Base-by-base conservation (phyloP, 1,284 basidiomycete genomes). In the Leccinum fuscescens region DNA sequence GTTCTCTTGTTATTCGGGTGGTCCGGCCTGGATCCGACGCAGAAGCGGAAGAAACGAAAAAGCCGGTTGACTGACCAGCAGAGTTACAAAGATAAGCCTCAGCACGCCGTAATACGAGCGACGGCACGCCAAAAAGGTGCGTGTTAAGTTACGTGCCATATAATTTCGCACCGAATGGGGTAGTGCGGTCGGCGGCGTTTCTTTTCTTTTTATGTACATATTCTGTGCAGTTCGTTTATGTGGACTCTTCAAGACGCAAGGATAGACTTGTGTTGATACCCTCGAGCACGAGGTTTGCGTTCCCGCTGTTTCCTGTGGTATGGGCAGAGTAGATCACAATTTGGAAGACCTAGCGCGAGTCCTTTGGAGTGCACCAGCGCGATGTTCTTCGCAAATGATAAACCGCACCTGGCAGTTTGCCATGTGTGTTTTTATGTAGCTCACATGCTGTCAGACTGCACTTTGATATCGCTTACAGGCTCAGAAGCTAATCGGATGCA, bases 321-420 rank as follows among this genome's bases (percentile, higher is more conserved):
- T 59, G 58, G 44, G 42, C 31, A 33, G 58, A 61, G 22, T 59
- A 60, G 39, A 52, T 58, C 46, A 14, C 12, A 48, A 48, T 1
- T 48, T 22, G 46, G 20, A 48, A 48, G 46, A 22, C 3, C 20
- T 20, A 44, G 42, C 6, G 17, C 11, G 42, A 37, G 37, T n/a
- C 39, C 8, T 39, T 9, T n/a, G 39, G 14, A 42, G 39, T n/a
- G n/a, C n/a, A 42, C n/a, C 39, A 17, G 39, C 39, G 14, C 35
- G 39, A 42, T n/a, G 39, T 42, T n/a, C 15, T 42, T 42, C n/a
- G 8, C 6, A 0, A 9, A 17, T 46, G n/a, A 46, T 46, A 6
- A 48, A 49, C 46, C 46, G 12, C 46, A 49, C 22, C 31, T 29
- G 29, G 6, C 12, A 49, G 14, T 49, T 24, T 49, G 46, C 46